phyloP scores from a whole-genome alignment of 805 yeast species.

The Lipomyces sp. region DNA sequence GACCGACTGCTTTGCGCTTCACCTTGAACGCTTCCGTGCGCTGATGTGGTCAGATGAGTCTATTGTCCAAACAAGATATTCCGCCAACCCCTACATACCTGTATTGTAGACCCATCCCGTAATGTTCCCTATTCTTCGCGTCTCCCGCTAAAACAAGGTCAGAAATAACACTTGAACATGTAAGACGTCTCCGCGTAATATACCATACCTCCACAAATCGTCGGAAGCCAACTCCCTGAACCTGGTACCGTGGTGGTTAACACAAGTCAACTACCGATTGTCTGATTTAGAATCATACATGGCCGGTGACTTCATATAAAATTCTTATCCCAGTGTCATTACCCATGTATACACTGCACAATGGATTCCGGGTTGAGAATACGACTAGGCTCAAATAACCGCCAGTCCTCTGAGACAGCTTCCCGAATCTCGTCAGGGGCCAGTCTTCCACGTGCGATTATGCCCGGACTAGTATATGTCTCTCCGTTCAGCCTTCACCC shows the following conservation, averaged over 20 bases:
- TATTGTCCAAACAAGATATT: not conserved
- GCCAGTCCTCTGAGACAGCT: too few species aligned
- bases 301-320: conserved; percentile 5
- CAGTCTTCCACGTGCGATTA: too few species aligned
- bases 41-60: not conserved
- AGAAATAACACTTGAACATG: too few species aligned
- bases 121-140: conserved; percentile 1
- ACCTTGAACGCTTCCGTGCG: conserved; percentile 16
- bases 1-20: conserved; percentile 15
- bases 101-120: conserved; percentile 19
- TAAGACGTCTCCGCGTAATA: not conserved
- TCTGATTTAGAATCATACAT: not conserved
- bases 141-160: conserved; percentile 3
- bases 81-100: conserved; percentile 1
- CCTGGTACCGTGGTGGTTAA: conserved; percentile 1
- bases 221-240: conserved; percentile 20
- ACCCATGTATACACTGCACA: too few species aligned
- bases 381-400: too few species aligned
- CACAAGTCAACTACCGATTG: too few species aligned
- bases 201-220: conserved; percentile 14
- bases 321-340: not conserved
- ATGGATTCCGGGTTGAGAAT: too few species aligned
- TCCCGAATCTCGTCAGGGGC: too few species aligned
- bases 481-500: too few species aligned
- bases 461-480: too few species aligned